A percentile compares a stretch with the other conserved stretches of the same genome.
Evolutionary conservation across 2,329 filamentous ascomycete species (phyloP).

Genomic region (Sclerotinia minor): DNA sequence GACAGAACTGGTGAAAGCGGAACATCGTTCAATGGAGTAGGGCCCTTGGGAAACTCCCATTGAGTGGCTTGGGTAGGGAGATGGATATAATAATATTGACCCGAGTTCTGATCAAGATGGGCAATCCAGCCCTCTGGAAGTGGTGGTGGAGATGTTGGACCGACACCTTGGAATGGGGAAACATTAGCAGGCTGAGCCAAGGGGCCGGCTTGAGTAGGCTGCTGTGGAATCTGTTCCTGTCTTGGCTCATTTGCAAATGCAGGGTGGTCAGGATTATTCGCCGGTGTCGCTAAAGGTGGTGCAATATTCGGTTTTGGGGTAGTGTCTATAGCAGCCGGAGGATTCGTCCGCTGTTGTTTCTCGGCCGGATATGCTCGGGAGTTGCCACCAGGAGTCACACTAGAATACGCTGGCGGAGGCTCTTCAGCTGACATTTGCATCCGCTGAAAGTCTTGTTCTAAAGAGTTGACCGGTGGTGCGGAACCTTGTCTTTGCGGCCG

Average conservation of each 20-base stretch:
- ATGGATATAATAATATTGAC: constrained; percentile 99
- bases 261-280: constrained; percentile 69
- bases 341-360: constrained; percentile 51
- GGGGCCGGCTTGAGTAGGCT: constrained; percentile 35
- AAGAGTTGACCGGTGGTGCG: constrained; percentile 62
- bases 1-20: constrained; percentile 76
- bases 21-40: constrained; percentile 77
- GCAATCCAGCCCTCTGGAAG: constrained; percentile 98
- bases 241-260: constrained; percentile 86
- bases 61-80: constrained; percentile 92
- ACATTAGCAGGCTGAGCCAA: constrained; percentile 41
- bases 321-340: constrained; percentile 36
- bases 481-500: constrained; percentile 39
- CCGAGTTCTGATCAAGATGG: constrained; percentile 90
- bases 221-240: constrained; percentile 38
- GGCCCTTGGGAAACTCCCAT: constrained; percentile 98
- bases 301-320: constrained; percentile 42
- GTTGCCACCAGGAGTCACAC: constrained; percentile 56
- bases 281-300: constrained; percentile 42
- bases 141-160: constrained; percentile 83
- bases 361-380: constrained; percentile 71
- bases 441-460: constrained; percentile 83
- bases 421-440: constrained; percentile 73
- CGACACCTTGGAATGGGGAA: constrained; percentile 49
- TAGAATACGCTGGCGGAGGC: constrained; percentile 94